A percentile compares a stretch with the other conserved stretches of the same genome.
Conservation (phyloP, 2,329 filamentous ascomycete genomes). For the Canariomyces notabilis region DNA sequence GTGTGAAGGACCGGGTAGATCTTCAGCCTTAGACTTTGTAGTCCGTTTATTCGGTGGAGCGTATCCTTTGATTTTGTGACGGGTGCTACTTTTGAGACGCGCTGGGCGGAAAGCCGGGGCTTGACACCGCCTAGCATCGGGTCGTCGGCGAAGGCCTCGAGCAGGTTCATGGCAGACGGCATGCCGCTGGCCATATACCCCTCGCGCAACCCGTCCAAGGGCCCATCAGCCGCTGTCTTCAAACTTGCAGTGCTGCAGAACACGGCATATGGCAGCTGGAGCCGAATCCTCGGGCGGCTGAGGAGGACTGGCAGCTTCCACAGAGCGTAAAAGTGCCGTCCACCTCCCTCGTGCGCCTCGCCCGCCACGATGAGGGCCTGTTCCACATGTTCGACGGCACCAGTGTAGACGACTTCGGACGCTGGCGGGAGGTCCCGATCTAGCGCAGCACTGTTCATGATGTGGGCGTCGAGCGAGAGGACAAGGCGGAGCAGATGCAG, state of each 20-base stretch:
- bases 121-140: conserved; percentile 55
- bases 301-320: conserved; percentile 60
- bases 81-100: conserved; percentile 70
- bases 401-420: conserved; percentile 57
- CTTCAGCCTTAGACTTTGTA: conserved; percentile 57
- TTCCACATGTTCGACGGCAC: conserved; percentile 44
- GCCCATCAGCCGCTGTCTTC: conserved; percentile 44
- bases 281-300: conserved; percentile 55
- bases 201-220: conserved; percentile 40
- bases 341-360: conserved; percentile 28
- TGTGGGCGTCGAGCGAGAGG: conserved; percentile 62
- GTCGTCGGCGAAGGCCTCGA: conserved; percentile 67
- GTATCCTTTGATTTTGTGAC: conserved; percentile 57
- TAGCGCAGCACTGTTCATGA: conserved; percentile 51
- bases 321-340: conserved; percentile 46
- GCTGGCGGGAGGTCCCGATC: conserved; percentile 44
- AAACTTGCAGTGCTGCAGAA: conserved; percentile 59
- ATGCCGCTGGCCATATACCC: conserved; percentile 66
- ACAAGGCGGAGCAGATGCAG: conserved; percentile 58
- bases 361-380: conserved; percentile 49
- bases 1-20: conserved; percentile 68
- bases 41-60: conserved; percentile 58
- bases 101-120: conserved; percentile 65
- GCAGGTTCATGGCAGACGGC: conserved; percentile 68
- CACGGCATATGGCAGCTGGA: conserved; percentile 61